These are phyloP conservation scores for Melanogaster broomeanus DNA, from an alignment of 768 basidiomycete species.

Conservation along the genomic window DNA sequence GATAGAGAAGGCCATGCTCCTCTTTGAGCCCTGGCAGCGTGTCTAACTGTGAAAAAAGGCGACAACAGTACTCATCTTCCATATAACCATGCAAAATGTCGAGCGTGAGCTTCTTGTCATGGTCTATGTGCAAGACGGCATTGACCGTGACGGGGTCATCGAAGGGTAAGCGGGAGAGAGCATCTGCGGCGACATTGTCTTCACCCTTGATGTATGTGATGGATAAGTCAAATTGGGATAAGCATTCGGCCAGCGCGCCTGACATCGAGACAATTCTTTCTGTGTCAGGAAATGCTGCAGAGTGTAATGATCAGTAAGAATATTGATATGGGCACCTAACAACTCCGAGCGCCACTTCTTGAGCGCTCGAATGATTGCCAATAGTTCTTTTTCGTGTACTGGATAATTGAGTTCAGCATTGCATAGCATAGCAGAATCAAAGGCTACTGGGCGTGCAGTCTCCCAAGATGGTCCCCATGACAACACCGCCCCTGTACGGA, in stretches of 20 bases:
- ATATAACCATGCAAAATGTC: constrained; percentile 6
- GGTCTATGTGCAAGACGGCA: not conserved
- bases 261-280: not conserved
- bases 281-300: constrained; percentile 10
- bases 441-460: constrained; percentile 24
- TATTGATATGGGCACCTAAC: not conserved
- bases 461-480: constrained; percentile 4
- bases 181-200: constrained; percentile 36
- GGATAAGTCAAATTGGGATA: constrained; percentile 36
- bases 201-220: constrained; percentile 25
- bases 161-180: constrained; percentile 33
- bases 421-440: constrained; percentile 22
- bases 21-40: not conserved
- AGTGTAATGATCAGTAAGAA: constrained; percentile 34
- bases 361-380: constrained; percentile 32
- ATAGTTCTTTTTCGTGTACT: constrained; percentile 33
- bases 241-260: constrained; percentile 42
- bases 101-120: not conserved
- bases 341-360: constrained; percentile 28
- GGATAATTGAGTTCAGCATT: constrained; percentile 31
- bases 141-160: no score
- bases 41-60: not conserved
- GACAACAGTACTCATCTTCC: constrained; percentile 6
- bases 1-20: constrained; percentile 3
- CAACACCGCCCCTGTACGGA: not conserved